Evolutionary conservation across 2,329 filamentous ascomycete species (phyloP).

Genomic region (Alternaria atra): DNA sequence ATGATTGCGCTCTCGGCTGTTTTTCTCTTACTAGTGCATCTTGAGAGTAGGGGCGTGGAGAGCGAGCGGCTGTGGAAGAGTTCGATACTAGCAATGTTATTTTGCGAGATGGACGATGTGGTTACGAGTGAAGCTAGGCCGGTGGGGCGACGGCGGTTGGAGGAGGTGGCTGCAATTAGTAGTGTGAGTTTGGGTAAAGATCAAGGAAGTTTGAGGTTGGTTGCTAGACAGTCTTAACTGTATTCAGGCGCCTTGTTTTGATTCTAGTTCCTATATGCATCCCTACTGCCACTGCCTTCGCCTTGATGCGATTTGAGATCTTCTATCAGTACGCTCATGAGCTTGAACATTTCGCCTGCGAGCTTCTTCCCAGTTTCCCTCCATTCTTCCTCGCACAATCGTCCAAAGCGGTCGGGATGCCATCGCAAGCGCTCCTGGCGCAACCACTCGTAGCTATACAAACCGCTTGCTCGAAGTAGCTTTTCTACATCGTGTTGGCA

Average conservation of each 20-base stretch:
- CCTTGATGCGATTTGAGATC: conserved; percentile 24
- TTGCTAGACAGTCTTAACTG: neutral
- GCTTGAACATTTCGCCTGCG: conserved; percentile 51
- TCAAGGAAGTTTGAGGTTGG: neutral
- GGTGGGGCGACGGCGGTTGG: conserved; percentile 1
- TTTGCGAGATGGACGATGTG: conserved; percentile 16
- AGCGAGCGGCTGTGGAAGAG: conserved; percentile 18
- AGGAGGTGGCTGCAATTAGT: conserved; percentile 6
- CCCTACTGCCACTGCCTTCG: neutral
- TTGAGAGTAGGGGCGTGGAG: conserved; percentile 17
- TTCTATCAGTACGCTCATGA: conserved; percentile 42
- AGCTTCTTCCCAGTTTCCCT: conserved; percentile 43
- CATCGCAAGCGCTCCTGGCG: conserved; percentile 46
- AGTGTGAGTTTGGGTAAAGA: neutral
- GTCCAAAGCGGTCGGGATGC: conserved; percentile 50
- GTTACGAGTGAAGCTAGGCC: neutral
- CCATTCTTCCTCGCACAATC: conserved; percentile 44
- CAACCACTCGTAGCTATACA: conserved; percentile 49
- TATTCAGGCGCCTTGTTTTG: neutral
- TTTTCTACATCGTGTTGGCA: conserved; percentile 49
- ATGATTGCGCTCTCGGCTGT: conserved; percentile 14
- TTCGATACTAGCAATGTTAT: conserved; percentile 17
- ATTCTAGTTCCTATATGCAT: neutral
- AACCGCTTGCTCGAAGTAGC: conserved; percentile 41
- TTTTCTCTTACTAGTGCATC: conserved; percentile 13